Evolutionary conservation across 768 basidiomycete genomes (phyloP), one percentile per base, ranked within the genome.

Genomic region (Pisolithus orientalis): DNA sequence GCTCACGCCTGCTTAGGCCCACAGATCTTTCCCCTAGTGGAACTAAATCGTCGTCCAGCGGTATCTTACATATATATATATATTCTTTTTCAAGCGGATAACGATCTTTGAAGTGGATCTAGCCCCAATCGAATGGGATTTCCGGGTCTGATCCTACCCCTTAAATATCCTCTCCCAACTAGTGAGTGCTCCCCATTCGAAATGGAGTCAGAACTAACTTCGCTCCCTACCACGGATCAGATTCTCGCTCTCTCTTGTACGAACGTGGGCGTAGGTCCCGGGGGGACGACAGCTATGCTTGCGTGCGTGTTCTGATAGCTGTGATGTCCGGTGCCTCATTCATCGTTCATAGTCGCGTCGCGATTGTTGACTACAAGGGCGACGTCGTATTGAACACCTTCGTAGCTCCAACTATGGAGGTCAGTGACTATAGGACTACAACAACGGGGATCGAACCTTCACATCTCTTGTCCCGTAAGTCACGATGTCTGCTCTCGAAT

Each of bases 271-370:
- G 84, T 87, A 37, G 87, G 87, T 28, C 83, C 85, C 16, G 87
- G 88, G 3, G 89, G 89, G 6, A 84, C 84, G 14, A 91, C 89
- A 2, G 79, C 83, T 38, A 86, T 91, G 83, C 73, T 91, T 34
- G 89, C 87, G 89, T 90, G 71, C 56, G 84, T 76, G 40, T 49
- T 49, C 31, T 50, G 25, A 37, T 47, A 39, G 27, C 55, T 50
- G 50, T 37, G 40, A 29, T 37, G 5, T 45, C 47, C 49, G 44
- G 42, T 29, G 27, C 37, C 32, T 40, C 48, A 39, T 49, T 59
- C 55, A 55, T 59, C 44, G 21, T 2, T 51, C 31, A 21, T 61
- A 80, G 79, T 43, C 76, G 77, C 47, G 75, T 80, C 38, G 76
- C 80, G 32, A 64, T 84, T 29, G 76, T 82, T 40, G 73, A 83